phyloP scores from a whole-genome alignment of 768 basidiomycete species.

The Paxillus ammoniavirescens region DNA sequence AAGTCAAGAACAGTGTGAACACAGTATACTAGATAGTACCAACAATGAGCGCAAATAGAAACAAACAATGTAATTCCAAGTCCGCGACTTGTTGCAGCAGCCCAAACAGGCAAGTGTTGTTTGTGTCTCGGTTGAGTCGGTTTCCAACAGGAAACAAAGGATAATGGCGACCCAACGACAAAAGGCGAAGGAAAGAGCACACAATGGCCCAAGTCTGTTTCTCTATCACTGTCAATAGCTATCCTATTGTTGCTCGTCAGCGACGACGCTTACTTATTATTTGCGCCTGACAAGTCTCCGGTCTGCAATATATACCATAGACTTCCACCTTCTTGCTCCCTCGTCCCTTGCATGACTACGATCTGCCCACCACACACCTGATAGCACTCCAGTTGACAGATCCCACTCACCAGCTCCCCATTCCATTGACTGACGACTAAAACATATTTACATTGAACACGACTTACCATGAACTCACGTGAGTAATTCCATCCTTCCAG shows the following conservation, averaged over 20 bases:
- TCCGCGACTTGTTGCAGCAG: slow-evolving; percentile 14
- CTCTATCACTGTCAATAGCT: not conserved
- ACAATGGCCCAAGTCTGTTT: slow-evolving; percentile 8
- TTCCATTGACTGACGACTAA: not conserved
- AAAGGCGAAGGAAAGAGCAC: slow-evolving; percentile 12
- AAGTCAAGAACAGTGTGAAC: too few relatives aligned
- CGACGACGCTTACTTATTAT: slow-evolving; percentile 10
- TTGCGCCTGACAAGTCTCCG: not conserved
- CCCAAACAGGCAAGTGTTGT: slow-evolving; percentile 23
- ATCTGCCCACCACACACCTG: not conserved
- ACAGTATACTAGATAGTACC: too few relatives aligned
- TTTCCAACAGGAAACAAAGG: slow-evolving; percentile 17
- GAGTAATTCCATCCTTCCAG: not conserved
- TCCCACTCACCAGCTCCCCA: not conserved
- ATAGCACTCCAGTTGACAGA: slow-evolving; percentile 6
- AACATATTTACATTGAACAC: slow-evolving; percentile 5
- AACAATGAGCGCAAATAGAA: slow-evolving; percentile 9
- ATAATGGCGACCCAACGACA: slow-evolving; percentile 25
- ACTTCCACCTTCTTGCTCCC: not conserved
- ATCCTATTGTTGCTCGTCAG: slow-evolving; percentile 17
- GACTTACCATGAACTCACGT: slow-evolving; percentile 23
- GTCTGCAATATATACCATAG: slow-evolving; percentile 19
- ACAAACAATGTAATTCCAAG: slow-evolving; percentile 13
- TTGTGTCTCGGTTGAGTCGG: not conserved
- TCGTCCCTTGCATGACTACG: slow-evolving; percentile 6